Evolutionary conservation across 2,329 filamentous ascomycete species (phyloP), one percentile per base, ranked within the genome.

Genomic region (Tolypocladium inflatum): DNA sequence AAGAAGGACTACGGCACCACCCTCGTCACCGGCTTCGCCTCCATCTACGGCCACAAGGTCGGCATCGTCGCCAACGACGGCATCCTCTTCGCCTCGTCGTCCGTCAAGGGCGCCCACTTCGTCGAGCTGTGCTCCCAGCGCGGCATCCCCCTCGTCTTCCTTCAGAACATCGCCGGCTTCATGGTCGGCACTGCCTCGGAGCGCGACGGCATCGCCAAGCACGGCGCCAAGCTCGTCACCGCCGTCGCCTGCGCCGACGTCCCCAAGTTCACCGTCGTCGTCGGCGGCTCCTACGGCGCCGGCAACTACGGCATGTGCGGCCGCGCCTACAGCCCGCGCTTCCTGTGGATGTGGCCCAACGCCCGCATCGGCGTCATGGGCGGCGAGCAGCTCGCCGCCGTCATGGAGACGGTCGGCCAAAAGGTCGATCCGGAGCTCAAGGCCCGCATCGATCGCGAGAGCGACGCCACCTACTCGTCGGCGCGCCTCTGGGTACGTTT

Each of bases 261-360:
- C 48, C 93, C 94, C 64, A 97, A 99, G 73, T 93, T 97, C 69
- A 99, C 94, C 0, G 90, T 99, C 19, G 90, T 99, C 1, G 87
- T 97, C n/a, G 94, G 94, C 30, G 89, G 89, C 37, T 92, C 88
- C 71, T 94, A 94, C 63, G 93, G 93, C 59, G 93, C 93, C 9
- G 94, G 94, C 4, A 99, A 97, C 73, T 99, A 99, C 70, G 94
- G 93, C 66, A 99, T 99, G 94, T 97, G 91, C 70, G 94, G 94
- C 26, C 83, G 94, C 55, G 93, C 94, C 2, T 99, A 97, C 73
- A 85, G 84, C n/a, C 93, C 93, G 0, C 80, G 91, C 15, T 91
- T 97, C 72, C 74, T 97, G 60, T 97, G 91, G 86, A 95, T 93
- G 80, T 99, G 94, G 94, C 94, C 94, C 45, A 96, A 96, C 66